Evolutionary conservation across 208 protist genomes (phyloP).

Genomic region (Trypanosoma vivax): DNA sequence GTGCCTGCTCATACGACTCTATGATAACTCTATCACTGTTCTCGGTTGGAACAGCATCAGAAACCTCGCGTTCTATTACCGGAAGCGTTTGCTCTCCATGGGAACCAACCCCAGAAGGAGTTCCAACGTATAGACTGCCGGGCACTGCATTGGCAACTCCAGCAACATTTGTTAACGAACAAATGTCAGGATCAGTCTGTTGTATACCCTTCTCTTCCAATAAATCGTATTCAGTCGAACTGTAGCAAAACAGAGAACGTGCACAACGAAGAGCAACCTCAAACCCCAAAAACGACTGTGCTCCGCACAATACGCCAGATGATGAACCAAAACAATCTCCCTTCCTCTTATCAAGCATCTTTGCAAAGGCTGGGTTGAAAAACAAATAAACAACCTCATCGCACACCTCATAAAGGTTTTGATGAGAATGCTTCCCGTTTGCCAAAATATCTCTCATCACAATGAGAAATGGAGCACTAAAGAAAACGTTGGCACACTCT

Average conservation of each 20-base stretch:
- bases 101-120: no score
- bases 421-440: conserved; percentile 59
- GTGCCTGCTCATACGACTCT: no score
- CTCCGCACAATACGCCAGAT: conserved; percentile 39
- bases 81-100: no score
- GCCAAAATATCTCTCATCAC: conserved; percentile 67
- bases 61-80: no score
- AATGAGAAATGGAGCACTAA: conserved; percentile 69
- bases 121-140: no score
- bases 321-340: conserved; percentile 19
- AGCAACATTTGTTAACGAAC: conserved; percentile 27
- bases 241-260: conserved; percentile 72
- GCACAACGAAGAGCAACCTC: conserved; percentile 79
- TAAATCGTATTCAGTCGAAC: conserved; percentile 64
- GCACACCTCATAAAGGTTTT: conserved; percentile 60
- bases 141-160: conserved; percentile 6
- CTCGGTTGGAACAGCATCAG: no score
- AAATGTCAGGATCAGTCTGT: conserved; percentile 43
- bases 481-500: conserved; percentile 52
- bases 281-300: conserved; percentile 77
- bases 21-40: no score
- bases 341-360: conserved; percentile 36
- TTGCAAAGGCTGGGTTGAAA: conserved; percentile 76
- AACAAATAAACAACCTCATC: conserved; percentile 79
- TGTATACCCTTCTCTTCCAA: conserved; percentile 76